Evolutionary conservation across 2,329 filamentous ascomycete species (phyloP), one percentile per base, ranked within the genome.

Genomic region (Nothophoma quercina): DNA sequence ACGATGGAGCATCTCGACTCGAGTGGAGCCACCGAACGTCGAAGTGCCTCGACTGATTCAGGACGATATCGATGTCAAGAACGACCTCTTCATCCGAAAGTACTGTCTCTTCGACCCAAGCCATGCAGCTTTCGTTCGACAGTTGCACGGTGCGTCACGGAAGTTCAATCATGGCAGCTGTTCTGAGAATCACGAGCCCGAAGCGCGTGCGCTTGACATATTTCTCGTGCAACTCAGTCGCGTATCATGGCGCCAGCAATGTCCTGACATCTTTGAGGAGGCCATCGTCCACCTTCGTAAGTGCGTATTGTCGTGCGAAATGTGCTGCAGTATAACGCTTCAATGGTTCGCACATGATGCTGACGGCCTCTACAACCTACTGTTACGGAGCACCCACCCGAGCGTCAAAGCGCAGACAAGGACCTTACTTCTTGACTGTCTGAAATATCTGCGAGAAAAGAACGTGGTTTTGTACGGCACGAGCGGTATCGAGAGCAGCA

Each of bases 21-120:
- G 58, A 7, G 61, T 48, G 35, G 77, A 83, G n/a, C 77, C 79
- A 7, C 74, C 78, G 9, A 80, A 76, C 43, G 75, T 82, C 6
- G 63, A 75, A 2, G 65, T 85, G 29, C 78, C 82, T 9, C 55
- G 65, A 19, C 58, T 70, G 5, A 71, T 85, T 35, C 71, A 77
- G 34, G 75, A 79, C 34, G 79, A 85, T 49, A 90, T 96, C 50
- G 79, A 83, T 9, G 76, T 80, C 51, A 87, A 93, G 42, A 97
- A 97, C 62, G 86, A 89, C 55, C 62, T 84, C 2, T 83, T 91
- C 19, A 80, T 96, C 38, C 85, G 88, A 45, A 85, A 88, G 15
- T 92, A 96, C 66, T 93, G 89, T 69, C 80, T 96, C 19, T 90
- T 89, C 64, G 92, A 96, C 64, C 83, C 85, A 1, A 81, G 81